A percentile compares a stretch with the other conserved stretches of the same genome.
These are phyloP conservation scores for Fusarium sp. DNA, from an alignment of 2,329 filamentous ascomycete species.

Conservation along the genomic window DNA sequence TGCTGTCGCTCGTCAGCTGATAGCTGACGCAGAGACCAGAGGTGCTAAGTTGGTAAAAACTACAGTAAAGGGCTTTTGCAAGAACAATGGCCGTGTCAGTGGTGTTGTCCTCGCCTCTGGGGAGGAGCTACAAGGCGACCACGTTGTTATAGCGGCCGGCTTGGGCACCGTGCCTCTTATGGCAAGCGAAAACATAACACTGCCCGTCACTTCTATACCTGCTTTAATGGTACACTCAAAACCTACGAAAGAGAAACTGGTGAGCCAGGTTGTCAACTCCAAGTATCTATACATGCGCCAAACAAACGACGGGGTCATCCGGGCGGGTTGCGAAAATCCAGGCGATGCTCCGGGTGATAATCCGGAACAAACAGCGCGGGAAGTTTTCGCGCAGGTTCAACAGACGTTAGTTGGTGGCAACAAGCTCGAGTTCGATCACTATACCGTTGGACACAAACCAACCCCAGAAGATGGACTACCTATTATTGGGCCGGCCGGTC, in stretches of 20 bases:
- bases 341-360: conserved; percentile 30
- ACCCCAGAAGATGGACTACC: conserved; percentile 26
- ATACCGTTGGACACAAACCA: conserved; percentile 30
- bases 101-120: conserved; percentile 22
- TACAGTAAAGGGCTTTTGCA: neutral
- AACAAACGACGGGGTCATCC: conserved; percentile 24
- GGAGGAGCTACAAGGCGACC: neutral
- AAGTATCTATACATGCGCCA: conserved; percentile 31
- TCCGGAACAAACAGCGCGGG: conserved; percentile 19
- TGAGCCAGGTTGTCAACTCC: conserved; percentile 23
- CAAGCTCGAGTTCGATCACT: conserved; percentile 15
- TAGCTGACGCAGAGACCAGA: conserved; percentile 13
- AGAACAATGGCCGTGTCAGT: neutral
- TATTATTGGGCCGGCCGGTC: conserved; percentile 29
- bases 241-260: neutral
- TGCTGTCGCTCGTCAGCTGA: conserved; percentile 22
- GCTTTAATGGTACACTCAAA: conserved; percentile 35
- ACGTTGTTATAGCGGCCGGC: conserved; percentile 33
- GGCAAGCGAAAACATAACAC: neutral
- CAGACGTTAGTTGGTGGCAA: conserved; percentile 7
- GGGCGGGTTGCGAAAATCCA: conserved; percentile 30
- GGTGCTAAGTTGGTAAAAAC: neutral
- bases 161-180: conserved; percentile 24
- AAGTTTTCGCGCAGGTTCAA: conserved; percentile 16
- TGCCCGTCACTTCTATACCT: conserved; percentile 15